Evolutionary conservation across 1,284 basidiomycete genomes (phyloP).

Genomic region (Tetrapyrgos nigripes): DNA sequence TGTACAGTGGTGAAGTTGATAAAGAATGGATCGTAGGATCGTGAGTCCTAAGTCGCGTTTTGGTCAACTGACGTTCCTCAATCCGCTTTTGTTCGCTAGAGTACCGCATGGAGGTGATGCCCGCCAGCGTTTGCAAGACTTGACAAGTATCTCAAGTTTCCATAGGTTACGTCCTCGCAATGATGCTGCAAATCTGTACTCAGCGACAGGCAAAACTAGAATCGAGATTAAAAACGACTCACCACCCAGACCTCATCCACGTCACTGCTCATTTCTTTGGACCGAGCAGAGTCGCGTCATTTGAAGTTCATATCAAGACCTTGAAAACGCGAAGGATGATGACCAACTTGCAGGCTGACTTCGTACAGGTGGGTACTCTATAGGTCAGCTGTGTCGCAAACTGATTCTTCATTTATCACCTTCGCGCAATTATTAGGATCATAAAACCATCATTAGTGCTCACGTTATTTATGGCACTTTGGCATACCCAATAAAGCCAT

Average conservation of each 20-base stretch:
- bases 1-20: constrained; percentile 49
- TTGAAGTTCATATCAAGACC: constrained; percentile 52
- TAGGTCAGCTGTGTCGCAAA: too few relatives aligned
- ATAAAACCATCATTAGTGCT: too few relatives aligned
- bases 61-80: constrained; percentile 3
- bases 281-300: constrained; percentile 43
- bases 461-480: too few relatives aligned
- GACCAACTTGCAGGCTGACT: constrained; percentile 60
- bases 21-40: constrained; percentile 48
- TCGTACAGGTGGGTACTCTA: too few relatives aligned
- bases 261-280: constrained; percentile 64
- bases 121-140: not conserved
- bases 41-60: constrained; percentile 37
- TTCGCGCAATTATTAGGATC: too few relatives aligned
- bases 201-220: too few relatives aligned
- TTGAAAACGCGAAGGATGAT: constrained; percentile 56
- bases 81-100: constrained; percentile 35
- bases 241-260: constrained; percentile 61
- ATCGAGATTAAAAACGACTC: constrained; percentile 40
- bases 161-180: constrained; percentile 61
- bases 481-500: too few relatives aligned
- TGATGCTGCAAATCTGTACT: constrained; percentile 59
- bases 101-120: constrained; percentile 61
- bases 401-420: too few relatives aligned
- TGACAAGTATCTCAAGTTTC: not conserved